phyloP scores from a whole-genome alignment of 2,329 filamentous ascomycete species.

The Colletotrichum lentis region DNA sequence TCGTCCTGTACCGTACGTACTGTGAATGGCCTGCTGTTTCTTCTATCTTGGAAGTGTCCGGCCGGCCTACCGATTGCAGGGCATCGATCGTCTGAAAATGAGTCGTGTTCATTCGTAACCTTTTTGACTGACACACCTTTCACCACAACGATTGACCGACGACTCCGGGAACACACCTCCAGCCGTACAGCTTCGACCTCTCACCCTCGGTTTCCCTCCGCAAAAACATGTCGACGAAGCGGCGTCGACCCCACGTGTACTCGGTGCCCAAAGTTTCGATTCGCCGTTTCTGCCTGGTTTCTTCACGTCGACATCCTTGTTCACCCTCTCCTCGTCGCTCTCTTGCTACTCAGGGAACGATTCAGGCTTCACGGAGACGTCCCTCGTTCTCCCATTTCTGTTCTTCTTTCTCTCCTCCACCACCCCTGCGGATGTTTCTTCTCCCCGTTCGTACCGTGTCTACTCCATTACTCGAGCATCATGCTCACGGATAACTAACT shows the following conservation, averaged over 20 bases:
- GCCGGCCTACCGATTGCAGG: background rate
- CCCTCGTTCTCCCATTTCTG: too few species aligned
- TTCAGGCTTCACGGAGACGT: background rate
- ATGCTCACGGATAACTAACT: background rate
- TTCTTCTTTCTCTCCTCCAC: background rate
- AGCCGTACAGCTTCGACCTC: background rate
- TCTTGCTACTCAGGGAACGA: background rate
- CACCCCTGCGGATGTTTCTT: background rate
- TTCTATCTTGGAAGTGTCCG: background rate
- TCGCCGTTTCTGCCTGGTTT: background rate
- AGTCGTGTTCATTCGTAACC: background rate
- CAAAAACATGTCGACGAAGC: background rate
- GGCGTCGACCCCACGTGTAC: slow-evolving; percentile 3
- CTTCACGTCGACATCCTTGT: background rate
- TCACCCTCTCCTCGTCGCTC: background rate
- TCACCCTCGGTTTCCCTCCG: background rate
- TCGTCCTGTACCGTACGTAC: background rate
- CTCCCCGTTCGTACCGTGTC: too few species aligned
- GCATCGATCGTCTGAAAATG: slow-evolving; percentile 10
- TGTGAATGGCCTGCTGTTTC: background rate
- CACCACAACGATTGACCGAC: background rate
- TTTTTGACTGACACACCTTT: background rate
- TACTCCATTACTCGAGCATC: slow-evolving; percentile 6
- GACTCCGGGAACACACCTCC: background rate
- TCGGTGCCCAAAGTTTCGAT: slow-evolving; percentile 14